phyloP scores from a whole-genome alignment of 2,329 filamentous ascomycete species.

The Diatrype stigma region DNA sequence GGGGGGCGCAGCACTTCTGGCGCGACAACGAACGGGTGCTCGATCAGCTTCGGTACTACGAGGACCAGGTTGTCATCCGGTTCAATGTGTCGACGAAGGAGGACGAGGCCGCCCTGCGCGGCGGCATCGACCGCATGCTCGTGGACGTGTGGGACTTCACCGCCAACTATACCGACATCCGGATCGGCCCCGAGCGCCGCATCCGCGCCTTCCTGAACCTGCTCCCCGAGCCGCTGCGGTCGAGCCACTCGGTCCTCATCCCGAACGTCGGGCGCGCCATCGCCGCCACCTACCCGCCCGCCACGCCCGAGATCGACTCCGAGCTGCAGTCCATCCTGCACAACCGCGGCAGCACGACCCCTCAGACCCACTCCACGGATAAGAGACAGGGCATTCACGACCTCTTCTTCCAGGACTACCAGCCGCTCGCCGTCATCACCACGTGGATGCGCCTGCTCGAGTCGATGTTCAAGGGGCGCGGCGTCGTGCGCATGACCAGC shows the following conservation, averaged over 20 bases:
- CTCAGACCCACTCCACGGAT: conserved; percentile 25
- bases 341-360: conserved; percentile 24
- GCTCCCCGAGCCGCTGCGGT: conserved; percentile 69
- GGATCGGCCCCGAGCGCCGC: conserved; percentile 65
- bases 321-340: conserved; percentile 11
- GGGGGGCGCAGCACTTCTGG: conserved; percentile 18
- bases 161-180: conserved; percentile 77
- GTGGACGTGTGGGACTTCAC: conserved; percentile 90
- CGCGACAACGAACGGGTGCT: conserved; percentile 22
- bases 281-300: conserved; percentile 66
- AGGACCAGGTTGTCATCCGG: conserved; percentile 79
- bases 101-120: conserved; percentile 63
- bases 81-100: conserved; percentile 69
- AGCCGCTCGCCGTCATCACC: conserved; percentile 75
- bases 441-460: conserved; percentile 89
- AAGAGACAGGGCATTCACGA: conserved; percentile 50
- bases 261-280: conserved; percentile 75
- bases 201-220: conserved; percentile 75
- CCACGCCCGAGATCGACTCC: conserved; percentile 23
- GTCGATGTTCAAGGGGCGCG: conserved; percentile 72
- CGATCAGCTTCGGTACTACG: conserved; percentile 52
- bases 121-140: conserved; percentile 70
- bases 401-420: conserved; percentile 90
- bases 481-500: conserved; percentile 66
- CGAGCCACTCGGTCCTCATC: conserved; percentile 70